Base-by-base conservation (phyloP, 192 early-diverging fungal genomes). In the Spinellus fusiger region DNA sequence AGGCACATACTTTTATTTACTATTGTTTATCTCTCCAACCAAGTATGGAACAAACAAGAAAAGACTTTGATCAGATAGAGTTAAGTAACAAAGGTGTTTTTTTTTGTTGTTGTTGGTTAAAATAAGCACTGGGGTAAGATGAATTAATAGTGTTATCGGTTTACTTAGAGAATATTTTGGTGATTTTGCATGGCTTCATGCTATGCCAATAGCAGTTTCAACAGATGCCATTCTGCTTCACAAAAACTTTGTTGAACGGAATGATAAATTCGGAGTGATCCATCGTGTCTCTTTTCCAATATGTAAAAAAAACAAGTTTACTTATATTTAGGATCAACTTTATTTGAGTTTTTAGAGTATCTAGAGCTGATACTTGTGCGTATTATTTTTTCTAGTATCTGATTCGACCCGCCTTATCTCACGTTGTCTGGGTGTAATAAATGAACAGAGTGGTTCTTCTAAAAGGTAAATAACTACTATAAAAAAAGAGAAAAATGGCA, bases 381-480 rank as follows among this genome's bases (percentile, higher is more conserved):
- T 34, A 13, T 33, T 38, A 49, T 44, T 7, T n/a, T 38, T 47
- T 59, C 35, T 33, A 64, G 62, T 64, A 9, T 53, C 50, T 1
- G 62, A 64, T 49, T 49, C 62, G 4, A 64, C 62, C 1, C 54
- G 54, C 27, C 37, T 54, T 20, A 64, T 56, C 20, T 29, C 62
- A 5, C 34, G 29, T 1, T 28, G 44, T 56, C 49, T 49, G 8
- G 54, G 33, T 22, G 62, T 54, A 13, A 15, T 64, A 23, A 40
- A 64, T 12, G 54, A 64, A 3, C 13, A 31, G 10, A 64, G n/a
- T 13, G 62, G 62, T 0, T 44, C 40, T 44, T 2, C 40, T 3
- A 18, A 44, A 44, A 44, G 40, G 40, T 44, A 10, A 12, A 18
- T 2, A 44, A 2, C 40, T 44, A 44, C n/a, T n/a, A n/a, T n/a